Percentiles rank a stretch among this genome's conserved stretches.
These are phyloP conservation scores for Harringtonia lauricola DNA, from an alignment of 2,329 filamentous ascomycete species.

Conservation along the genomic window DNA sequence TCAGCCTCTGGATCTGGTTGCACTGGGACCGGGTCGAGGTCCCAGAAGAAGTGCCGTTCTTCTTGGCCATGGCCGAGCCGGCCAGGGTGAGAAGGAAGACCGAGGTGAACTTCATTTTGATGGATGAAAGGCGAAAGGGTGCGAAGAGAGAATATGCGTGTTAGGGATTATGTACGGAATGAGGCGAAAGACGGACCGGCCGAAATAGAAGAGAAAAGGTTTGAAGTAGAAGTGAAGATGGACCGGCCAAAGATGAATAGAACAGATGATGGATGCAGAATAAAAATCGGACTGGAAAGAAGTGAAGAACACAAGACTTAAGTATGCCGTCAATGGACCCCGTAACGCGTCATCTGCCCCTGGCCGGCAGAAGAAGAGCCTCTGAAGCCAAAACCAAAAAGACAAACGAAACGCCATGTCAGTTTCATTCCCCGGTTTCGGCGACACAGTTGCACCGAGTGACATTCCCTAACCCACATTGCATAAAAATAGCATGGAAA, in stretches of 20 bases:
- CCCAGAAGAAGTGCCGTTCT: constrained; percentile 1
- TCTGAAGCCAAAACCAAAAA: too few species aligned
- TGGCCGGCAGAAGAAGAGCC: too few species aligned
- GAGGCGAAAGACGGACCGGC: neutral
- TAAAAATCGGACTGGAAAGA: neutral
- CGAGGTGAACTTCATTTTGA: constrained; percentile 5
- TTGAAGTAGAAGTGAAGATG: neutral
- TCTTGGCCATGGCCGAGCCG: constrained; percentile 16
- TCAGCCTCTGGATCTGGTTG: constrained; percentile 15
- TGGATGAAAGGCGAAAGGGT: neutral
- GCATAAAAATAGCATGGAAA: too few species aligned
- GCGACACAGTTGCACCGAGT: too few species aligned
- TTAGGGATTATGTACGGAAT: neutral
- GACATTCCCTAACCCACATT: too few species aligned
- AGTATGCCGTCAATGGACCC: too few species aligned
- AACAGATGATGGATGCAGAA: neutral
- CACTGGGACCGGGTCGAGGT: constrained; percentile 21
- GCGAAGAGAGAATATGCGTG: neutral
- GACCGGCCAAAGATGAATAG: neutral
- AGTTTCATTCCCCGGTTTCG: too few species aligned
- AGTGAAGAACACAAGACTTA: too few species aligned
- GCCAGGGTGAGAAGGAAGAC: constrained; percentile 12
- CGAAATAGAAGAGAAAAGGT: neutral
- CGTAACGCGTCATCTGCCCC: too few species aligned
- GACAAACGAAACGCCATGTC: too few species aligned